Percentiles rank a stretch among this genome's conserved stretches.
Evolutionary conservation across 1,284 basidiomycete species (phyloP).

Genomic region (Phenoliferia sp.): DNA sequence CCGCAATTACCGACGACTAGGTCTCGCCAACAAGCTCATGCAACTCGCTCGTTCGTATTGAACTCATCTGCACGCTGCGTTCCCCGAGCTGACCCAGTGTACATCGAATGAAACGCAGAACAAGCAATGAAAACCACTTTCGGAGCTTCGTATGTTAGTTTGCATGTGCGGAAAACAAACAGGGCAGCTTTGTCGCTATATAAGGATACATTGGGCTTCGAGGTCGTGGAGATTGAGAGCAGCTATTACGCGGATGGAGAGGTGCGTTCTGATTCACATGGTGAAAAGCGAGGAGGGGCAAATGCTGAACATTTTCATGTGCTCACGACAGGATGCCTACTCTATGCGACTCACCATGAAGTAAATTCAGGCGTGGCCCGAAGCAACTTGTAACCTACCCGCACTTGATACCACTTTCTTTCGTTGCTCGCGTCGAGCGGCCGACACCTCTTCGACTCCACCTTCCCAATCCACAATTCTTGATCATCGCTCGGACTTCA

Average conservation of each 20-base stretch:
- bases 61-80: no score
- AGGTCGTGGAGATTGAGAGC: constrained; percentile 66
- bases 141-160: constrained; percentile 66
- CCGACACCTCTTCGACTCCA: no score
- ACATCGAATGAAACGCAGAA: constrained; percentile 50
- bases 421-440: no score
- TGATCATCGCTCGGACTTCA: no score
- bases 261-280: constrained; percentile 44
- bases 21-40: constrained; percentile 84
- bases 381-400: not conserved
- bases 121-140: constrained; percentile 81
- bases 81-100: not conserved
- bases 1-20: constrained; percentile 73
- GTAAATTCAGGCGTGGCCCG: no score
- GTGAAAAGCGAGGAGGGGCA: not conserved
- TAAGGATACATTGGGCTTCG: constrained; percentile 75
- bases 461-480: no score
- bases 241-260: constrained; percentile 61
- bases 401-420: not conserved
- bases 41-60: constrained; percentile 64
- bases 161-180: constrained; percentile 85
- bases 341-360: constrained; percentile 20
- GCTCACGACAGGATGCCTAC: constrained; percentile 19
- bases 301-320: not conserved
- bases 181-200: constrained; percentile 77